Conservation (phyloP, 495 filamentous ascomycete species). For the Acidomyces sp. region DNA sequence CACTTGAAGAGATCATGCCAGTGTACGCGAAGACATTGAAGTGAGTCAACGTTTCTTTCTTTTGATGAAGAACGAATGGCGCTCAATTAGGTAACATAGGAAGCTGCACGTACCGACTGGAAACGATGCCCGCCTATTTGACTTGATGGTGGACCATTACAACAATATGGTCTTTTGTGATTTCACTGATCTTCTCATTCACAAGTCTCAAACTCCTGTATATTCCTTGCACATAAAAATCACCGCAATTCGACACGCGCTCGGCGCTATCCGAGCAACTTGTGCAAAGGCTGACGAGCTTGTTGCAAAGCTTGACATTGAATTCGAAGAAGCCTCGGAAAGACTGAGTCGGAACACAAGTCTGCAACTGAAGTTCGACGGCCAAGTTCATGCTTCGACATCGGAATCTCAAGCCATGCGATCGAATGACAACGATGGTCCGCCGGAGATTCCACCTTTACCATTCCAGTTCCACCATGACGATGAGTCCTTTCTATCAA, state of each 20-base stretch:
- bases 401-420: too few species aligned
- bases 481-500: too few species aligned
- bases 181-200: constrained; percentile 1
- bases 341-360: too few species aligned
- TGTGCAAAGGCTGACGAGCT: constrained; percentile 1
- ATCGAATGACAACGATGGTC: too few species aligned
- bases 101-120: constrained; percentile 13
- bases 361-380: too few species aligned
- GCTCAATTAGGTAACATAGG: neutral
- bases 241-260: constrained; percentile 1
- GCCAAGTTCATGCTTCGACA: too few species aligned
- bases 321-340: neutral
- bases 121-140: constrained; percentile 8
- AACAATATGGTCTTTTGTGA: constrained; percentile 2
- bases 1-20: neutral
- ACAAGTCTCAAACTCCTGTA: neutral
- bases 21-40: neutral
- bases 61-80: neutral
- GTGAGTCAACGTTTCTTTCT: neutral
- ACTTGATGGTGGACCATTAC: constrained; percentile 1
- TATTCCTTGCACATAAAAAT: neutral
- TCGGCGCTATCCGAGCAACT: neutral
- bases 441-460: constrained; percentile 4
- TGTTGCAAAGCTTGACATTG: neutral
- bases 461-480: too few species aligned